phyloP scores from a whole-genome alignment of 331 rosid species.

The Rosa hybrid region DNA sequence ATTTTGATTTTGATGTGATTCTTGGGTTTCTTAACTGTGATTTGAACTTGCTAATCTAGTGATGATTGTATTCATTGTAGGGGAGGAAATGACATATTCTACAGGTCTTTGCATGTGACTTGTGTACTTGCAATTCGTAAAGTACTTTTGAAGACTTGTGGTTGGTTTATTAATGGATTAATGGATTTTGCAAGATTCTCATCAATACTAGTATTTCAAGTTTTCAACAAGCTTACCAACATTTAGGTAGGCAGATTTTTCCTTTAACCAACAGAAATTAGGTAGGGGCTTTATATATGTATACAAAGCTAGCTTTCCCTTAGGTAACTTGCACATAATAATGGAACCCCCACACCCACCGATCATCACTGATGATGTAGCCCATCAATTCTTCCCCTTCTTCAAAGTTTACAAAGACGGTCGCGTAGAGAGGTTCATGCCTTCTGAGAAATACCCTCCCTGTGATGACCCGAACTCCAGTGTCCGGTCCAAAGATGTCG shows the following conservation, averaged over 20 bases:
- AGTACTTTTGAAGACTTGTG: not conserved
- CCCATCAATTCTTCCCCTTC: conserved; percentile 37
- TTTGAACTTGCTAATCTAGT: too few species aligned
- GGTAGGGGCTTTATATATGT: not conserved
- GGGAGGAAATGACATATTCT: too few species aligned
- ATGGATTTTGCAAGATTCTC: not conserved
- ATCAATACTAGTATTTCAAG: not conserved
- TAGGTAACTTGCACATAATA: not conserved
- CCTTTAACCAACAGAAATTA: not conserved
- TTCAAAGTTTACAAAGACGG: conserved; percentile 58
- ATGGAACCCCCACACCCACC: conserved; percentile 27
- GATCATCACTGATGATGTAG: conserved; percentile 15
- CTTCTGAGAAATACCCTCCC: conserved; percentile 42
- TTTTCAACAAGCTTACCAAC: not conserved
- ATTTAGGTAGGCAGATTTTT: not conserved
- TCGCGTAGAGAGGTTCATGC: conserved; percentile 43
- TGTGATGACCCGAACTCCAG: conserved; percentile 35
- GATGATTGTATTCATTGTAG: too few species aligned
- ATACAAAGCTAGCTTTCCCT: not conserved
- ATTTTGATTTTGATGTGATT: too few species aligned
- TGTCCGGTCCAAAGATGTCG: conserved; percentile 59
- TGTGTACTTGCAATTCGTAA: not conserved
- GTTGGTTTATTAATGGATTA: not conserved
- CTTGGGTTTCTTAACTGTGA: too few species aligned
- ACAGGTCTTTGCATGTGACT: not conserved